A percentile compares a stretch with the other conserved stretches of the same genome.
phyloP scores from a whole-genome alignment of 2,329 filamentous ascomycete species.

The Penicillium hesseltinei region DNA sequence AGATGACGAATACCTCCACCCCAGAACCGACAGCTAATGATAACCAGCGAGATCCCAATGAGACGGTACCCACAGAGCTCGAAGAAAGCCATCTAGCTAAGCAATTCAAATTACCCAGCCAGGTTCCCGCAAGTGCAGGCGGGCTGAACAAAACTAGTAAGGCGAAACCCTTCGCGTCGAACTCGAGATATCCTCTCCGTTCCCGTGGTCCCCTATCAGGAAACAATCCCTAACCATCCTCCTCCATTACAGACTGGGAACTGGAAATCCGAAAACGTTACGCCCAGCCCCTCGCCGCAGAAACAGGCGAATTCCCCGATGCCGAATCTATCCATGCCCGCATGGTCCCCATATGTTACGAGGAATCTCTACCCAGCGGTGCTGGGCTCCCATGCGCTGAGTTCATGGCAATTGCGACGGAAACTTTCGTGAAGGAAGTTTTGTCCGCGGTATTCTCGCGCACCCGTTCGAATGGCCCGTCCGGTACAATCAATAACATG shows the following conservation, averaged over 20 bases:
- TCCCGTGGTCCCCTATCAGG: background rate
- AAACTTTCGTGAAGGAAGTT: constrained; percentile 63
- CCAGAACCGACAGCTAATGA: background rate
- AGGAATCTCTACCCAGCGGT: constrained; percentile 58
- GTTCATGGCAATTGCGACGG: constrained; percentile 60
- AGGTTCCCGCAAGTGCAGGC: constrained; percentile 66
- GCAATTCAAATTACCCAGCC: constrained; percentile 55
- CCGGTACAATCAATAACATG: constrained; percentile 67
- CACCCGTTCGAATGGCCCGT: constrained; percentile 57
- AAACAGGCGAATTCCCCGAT: constrained; percentile 64
- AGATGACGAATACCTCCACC: background rate
- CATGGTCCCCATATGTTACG: constrained; percentile 65
- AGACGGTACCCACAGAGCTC: constrained; percentile 33
- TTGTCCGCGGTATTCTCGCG: constrained; percentile 55
- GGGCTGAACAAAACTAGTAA: constrained; percentile 77
- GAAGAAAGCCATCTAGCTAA: constrained; percentile 48
- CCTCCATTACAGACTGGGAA: constrained; percentile 53
- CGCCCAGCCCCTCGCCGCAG: constrained; percentile 58
- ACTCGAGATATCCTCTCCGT: constrained; percentile 7
- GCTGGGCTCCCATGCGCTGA: constrained; percentile 55
- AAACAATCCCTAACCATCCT: constrained; percentile 17
- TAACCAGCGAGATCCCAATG: constrained; percentile 37
- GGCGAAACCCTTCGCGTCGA: constrained; percentile 29
- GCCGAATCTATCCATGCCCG: constrained; percentile 56
- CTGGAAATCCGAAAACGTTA: constrained; percentile 65